Conservation (phyloP, 2,329 filamentous ascomycete genomes). For the Hymenoscyphus occultus region DNA sequence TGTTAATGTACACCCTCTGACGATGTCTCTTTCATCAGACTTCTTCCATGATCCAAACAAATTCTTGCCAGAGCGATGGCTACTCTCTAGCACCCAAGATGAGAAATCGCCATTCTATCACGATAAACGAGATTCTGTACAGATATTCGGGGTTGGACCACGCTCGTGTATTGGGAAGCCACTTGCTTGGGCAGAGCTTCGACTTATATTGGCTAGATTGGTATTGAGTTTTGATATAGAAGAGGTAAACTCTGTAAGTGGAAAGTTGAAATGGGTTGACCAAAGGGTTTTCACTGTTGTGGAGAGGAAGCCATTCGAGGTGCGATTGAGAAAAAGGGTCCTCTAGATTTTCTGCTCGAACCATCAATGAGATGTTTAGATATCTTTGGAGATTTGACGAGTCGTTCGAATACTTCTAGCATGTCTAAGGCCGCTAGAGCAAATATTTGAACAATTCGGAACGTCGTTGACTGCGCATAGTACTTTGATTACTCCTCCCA, state of each 20-base stretch:
- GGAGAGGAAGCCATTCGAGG: slow-evolving; percentile 11
- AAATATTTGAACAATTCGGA: too few relatives aligned
- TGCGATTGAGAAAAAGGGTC: background rate
- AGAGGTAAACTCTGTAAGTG: background rate
- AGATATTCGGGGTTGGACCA: slow-evolving; percentile 33
- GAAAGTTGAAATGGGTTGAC: slow-evolving; percentile 5
- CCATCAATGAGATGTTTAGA: too few relatives aligned
- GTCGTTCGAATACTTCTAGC: too few relatives aligned
- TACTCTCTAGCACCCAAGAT: slow-evolving; percentile 19
- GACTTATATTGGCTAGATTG: slow-evolving; percentile 13
- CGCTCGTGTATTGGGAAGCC: slow-evolving; percentile 33
- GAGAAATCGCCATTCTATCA: slow-evolving; percentile 25
- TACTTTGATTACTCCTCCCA: too few relatives aligned
- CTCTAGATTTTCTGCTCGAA: background rate
- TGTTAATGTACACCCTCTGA: slow-evolving; percentile 14
- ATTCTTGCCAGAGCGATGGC: slow-evolving; percentile 21
- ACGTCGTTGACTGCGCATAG: too few relatives aligned
- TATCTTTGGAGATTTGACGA: too few relatives aligned
- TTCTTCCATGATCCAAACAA: slow-evolving; percentile 18
- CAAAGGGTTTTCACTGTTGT: slow-evolving; percentile 13
- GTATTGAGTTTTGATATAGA: slow-evolving; percentile 18
- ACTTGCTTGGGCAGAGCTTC: slow-evolving; percentile 15
- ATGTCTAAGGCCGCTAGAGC: too few relatives aligned
- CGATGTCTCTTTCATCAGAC: slow-evolving; percentile 5
- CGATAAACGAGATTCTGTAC: slow-evolving; percentile 36